A percentile compares a stretch with the other conserved stretches of the same genome.
Evolutionary conservation across 306 rosid genomes (phyloP).

Genomic region (Citrullus mucosospermus): DNA sequence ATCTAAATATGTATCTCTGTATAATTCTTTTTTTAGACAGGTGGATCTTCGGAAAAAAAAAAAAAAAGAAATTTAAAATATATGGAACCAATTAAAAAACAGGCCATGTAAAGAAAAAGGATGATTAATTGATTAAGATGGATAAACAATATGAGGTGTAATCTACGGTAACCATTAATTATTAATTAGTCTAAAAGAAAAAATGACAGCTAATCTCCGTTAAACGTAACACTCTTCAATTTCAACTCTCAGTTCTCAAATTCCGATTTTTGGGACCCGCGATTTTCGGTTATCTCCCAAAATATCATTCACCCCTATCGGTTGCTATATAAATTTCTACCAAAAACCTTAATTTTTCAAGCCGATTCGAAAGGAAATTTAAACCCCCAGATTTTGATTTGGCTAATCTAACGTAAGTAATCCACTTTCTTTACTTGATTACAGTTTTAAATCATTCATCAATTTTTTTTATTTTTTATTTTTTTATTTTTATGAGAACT

Average conservation of each 20-base stretch:
- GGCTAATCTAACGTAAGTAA: not conserved
- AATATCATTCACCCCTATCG: not conserved
- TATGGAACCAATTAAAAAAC: not conserved
- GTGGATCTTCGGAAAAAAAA: not conserved
- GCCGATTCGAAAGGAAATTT: not conserved
- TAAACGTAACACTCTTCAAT: not conserved
- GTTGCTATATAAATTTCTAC: not conserved
- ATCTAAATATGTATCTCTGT: too few species aligned
- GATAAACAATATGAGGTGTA: not conserved
- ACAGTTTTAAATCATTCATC: not conserved
- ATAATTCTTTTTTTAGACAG: not conserved
- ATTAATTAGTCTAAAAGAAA: too few species aligned
- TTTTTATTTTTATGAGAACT: not conserved
- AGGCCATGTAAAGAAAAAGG: not conserved
- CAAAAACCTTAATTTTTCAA: not conserved
- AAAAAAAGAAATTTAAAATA: not conserved
- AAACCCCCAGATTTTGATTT: not conserved
- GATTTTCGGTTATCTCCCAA: not conserved
- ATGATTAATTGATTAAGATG: not conserved
- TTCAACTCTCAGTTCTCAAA: not conserved
- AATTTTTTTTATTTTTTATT: not conserved
- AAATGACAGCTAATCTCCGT: not conserved
- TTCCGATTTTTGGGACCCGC: not conserved
- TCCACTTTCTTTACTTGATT: not conserved
- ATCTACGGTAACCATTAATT: not conserved